Conservation (phyloP, 345 rosid species). For the Euclidium syriacum region DNA sequence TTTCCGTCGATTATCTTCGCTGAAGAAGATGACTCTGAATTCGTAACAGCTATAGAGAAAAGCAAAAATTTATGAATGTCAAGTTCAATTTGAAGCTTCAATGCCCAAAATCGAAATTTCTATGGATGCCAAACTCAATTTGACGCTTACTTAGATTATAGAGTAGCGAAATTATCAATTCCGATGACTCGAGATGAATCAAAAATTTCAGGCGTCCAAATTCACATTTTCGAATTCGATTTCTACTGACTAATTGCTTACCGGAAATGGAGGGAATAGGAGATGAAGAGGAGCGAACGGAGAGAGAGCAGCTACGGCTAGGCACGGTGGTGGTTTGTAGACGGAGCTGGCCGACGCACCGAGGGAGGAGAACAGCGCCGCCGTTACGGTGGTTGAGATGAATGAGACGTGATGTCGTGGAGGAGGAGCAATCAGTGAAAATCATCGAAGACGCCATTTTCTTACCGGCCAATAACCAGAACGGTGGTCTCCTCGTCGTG, state of each 20-base stretch:
- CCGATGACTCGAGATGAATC: no score
- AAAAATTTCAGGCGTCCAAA: no score
- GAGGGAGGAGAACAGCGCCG: slow-evolving; percentile 20
- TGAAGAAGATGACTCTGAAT: slow-evolving; percentile 30
- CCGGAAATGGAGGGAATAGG: slow-evolving; percentile 26
- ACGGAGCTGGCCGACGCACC: slow-evolving; percentile 27
- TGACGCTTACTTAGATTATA: no score
- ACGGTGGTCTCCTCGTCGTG: slow-evolving; percentile 20
- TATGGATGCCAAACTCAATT: not conserved
- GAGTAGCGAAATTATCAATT: no score
- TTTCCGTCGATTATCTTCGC: slow-evolving; percentile 80
- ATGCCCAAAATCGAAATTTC: not conserved
- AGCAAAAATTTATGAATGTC: not conserved
- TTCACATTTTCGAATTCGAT: no score
- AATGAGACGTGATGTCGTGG: slow-evolving; percentile 39
- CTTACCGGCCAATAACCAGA: not conserved
- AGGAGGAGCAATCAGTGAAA: slow-evolving; percentile 41
- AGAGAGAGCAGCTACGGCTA: slow-evolving; percentile 11
- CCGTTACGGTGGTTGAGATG: slow-evolving; percentile 24
- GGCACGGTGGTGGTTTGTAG: slow-evolving; percentile 13
- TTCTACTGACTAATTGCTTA: no score
- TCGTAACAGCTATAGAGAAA: slow-evolving; percentile 28
- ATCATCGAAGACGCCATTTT: slow-evolving; percentile 41
- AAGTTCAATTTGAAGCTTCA: no score
- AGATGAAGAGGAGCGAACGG: slow-evolving; percentile 25